phyloP scores from a whole-genome alignment of 768 basidiomycete species.

The Sporobolomyces phaffii region DNA sequence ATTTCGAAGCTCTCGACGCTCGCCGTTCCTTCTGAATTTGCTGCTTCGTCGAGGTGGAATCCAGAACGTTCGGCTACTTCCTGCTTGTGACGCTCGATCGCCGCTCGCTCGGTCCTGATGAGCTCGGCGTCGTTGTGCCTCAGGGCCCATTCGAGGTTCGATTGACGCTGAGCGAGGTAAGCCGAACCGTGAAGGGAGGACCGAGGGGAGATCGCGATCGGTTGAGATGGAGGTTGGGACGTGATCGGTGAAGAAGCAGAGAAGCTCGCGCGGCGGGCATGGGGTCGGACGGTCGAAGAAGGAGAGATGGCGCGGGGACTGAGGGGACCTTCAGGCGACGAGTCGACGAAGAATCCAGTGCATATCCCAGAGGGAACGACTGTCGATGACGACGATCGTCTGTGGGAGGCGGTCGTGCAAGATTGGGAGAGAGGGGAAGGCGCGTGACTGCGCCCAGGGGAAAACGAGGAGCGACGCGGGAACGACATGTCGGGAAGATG shows the following conservation, averaged over 20 bases:
- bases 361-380: too few species aligned
- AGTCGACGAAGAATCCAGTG: too few species aligned
- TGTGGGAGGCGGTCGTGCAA: too few species aligned
- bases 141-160: constrained; percentile 5
- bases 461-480: too few species aligned
- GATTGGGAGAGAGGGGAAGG: too few species aligned
- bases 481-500: too few species aligned
- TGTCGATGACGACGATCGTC: too few species aligned
- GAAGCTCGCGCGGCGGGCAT: neutral
- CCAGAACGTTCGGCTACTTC: neutral
- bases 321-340: too few species aligned
- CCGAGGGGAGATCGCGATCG: constrained; percentile 12
- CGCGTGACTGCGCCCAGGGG: too few species aligned
- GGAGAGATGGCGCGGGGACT: neutral
- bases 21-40: neutral
- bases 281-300: neutral
- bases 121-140: neutral
- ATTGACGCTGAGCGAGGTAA: neutral
- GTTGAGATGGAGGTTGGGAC: neutral
- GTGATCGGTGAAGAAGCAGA: neutral
- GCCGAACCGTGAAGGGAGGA: neutral
- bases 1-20: constrained; percentile 17
- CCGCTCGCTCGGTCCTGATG: neutral
- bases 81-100: neutral
- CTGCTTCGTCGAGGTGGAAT: neutral